Evolutionary conservation across 2,329 filamentous ascomycete genomes (phyloP).

Genomic region (Penicillium sp.): DNA sequence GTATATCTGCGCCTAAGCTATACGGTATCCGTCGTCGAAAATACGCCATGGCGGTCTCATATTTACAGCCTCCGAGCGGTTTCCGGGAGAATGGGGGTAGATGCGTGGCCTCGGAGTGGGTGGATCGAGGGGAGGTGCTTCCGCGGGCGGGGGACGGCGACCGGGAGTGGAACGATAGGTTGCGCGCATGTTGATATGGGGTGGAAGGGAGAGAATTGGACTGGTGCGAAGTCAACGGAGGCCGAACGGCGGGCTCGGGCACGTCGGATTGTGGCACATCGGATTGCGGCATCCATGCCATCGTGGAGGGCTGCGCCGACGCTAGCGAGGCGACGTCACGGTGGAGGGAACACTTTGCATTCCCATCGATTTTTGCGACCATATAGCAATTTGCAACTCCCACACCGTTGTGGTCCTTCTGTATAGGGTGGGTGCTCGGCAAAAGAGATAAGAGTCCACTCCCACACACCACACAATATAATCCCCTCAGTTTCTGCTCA

Average conservation of each 20-base stretch:
- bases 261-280: conserved; percentile 25
- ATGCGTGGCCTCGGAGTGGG: conserved; percentile 78
- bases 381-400: conserved; percentile 33
- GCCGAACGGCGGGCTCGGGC: conserved; percentile 36
- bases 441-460: conserved; percentile 9
- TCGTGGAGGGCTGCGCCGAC: conserved; percentile 33
- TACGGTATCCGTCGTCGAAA: conserved; percentile 85
- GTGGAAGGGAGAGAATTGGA: conserved; percentile 90
- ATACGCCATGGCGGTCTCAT: conserved; percentile 75
- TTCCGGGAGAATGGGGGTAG: conserved; percentile 60
- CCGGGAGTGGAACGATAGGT: conserved; percentile 69
- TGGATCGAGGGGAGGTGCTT: conserved; percentile 79
- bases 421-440: conserved; percentile 4
- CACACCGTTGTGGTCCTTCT: conserved; percentile 19
- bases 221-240: conserved; percentile 52
- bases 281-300: conserved; percentile 35
- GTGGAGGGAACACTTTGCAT: conserved; percentile 32
- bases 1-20: conserved; percentile 68
- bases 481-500: conserved; percentile 1
- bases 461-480: conserved; percentile 9
- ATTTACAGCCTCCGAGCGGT: conserved; percentile 65
- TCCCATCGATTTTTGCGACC: conserved; percentile 37
- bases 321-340: conserved; percentile 39
- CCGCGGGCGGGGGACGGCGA: conserved; percentile 69
- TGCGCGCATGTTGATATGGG: conserved; percentile 76